These are phyloP conservation scores for Irineochytrium annulatum DNA, from an alignment of 192 early-diverging fungal species.

Conservation along the genomic window DNA sequence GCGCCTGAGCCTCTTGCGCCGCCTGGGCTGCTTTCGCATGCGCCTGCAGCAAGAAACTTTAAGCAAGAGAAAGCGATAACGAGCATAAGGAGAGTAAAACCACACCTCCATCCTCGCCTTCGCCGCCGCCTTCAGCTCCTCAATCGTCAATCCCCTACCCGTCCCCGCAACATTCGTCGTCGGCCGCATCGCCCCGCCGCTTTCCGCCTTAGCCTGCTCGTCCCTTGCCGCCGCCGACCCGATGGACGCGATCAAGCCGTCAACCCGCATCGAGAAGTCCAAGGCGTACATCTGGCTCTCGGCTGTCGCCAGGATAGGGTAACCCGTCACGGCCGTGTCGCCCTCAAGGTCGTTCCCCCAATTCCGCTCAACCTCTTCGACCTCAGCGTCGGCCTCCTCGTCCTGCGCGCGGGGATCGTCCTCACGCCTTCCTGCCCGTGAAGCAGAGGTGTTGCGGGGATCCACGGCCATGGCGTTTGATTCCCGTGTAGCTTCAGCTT, in stretches of 20 bases:
- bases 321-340: not conserved
- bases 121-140: constrained; percentile 17
- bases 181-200: not conserved
- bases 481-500: not conserved
- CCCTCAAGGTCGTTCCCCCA: too few species aligned
- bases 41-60: not conserved
- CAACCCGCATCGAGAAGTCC: constrained; percentile 14
- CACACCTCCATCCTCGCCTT: constrained; percentile 11
- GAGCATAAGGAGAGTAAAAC: not conserved
- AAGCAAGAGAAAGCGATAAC: not conserved
- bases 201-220: not conserved
- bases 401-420: not conserved
- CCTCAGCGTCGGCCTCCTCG: not conserved
- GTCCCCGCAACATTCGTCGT: not conserved
- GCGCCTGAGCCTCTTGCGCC: not conserved
- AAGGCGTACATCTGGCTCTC: not conserved
- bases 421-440: not conserved
- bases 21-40: too few species aligned
- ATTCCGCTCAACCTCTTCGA: not conserved
- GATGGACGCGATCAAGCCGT: constrained; percentile 12
- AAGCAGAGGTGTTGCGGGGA: not conserved
- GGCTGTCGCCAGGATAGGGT: not conserved
- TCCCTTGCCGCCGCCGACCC: not conserved
- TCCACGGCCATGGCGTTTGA: not conserved
- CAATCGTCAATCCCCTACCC: constrained; percentile 13